phyloP scores from a whole-genome alignment of 805 yeast genomes.

The Myxozyma mucilagina region DNA sequence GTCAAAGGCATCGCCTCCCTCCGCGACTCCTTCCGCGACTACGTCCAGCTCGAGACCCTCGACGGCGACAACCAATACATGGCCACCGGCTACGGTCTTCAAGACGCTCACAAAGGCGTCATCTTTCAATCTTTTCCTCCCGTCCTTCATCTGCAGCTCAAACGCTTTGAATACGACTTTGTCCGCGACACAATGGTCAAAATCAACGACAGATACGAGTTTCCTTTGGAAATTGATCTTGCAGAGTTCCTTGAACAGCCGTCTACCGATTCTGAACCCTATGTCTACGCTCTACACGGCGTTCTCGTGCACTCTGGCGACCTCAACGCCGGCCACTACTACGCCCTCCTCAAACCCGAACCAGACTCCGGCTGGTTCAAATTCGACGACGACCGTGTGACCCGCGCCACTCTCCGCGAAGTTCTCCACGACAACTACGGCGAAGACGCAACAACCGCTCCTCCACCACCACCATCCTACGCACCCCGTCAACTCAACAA shows the following conservation, averaged over 20 bases:
- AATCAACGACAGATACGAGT: slow-evolving; percentile 89
- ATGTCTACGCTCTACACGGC: slow-evolving; percentile 85
- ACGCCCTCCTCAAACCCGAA: slow-evolving; percentile 86
- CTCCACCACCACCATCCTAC: slow-evolving; percentile 4
- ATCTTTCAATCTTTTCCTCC: slow-evolving; percentile 88
- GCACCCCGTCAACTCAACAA: slow-evolving; percentile 49
- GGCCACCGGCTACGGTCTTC: slow-evolving; percentile 85
- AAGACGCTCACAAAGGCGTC: slow-evolving; percentile 96
- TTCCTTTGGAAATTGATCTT: slow-evolving; percentile 78
- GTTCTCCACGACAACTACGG: slow-evolving; percentile 95
- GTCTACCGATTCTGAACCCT: slow-evolving; percentile 52
- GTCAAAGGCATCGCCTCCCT: slow-evolving; percentile 79
- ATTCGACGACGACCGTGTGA: slow-evolving; percentile 94
- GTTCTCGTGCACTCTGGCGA: slow-evolving; percentile 96
- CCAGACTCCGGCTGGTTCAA: slow-evolving; percentile 74
- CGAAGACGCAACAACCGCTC: slow-evolving; percentile 46
- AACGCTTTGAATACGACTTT: slow-evolving; percentile 92
- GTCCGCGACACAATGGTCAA: slow-evolving; percentile 84
- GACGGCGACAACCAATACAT: slow-evolving; percentile 95
- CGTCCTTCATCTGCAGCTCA: slow-evolving; percentile 87
- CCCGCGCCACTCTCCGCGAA: slow-evolving; percentile 78
- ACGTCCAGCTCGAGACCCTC: slow-evolving; percentile 82
- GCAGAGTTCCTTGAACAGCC: slow-evolving; percentile 72
- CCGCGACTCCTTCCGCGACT: slow-evolving; percentile 75
- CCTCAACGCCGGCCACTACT: slow-evolving; percentile 93